These are phyloP conservation scores for Collybia sp. DNA, from an alignment of 768 basidiomycete genomes.

Conservation along the genomic window DNA sequence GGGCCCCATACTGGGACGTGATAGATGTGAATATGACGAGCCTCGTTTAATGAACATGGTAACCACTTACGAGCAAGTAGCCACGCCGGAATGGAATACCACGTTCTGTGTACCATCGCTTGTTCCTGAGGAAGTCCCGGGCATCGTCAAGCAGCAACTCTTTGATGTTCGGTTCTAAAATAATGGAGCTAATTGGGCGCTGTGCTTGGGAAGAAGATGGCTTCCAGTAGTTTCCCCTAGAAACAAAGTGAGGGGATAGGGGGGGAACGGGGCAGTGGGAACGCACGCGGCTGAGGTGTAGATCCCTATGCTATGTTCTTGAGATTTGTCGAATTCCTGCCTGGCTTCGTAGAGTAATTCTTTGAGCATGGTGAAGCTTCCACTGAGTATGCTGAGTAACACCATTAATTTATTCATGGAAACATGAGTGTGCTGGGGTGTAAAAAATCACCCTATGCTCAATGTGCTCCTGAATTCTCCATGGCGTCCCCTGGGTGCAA, in stretches of 20 bases:
- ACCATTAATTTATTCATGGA: no score
- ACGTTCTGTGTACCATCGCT: conserved; percentile 57
- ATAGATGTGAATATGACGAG: no score
- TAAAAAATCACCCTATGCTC: conserved; percentile 7
- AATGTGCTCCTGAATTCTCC: conserved; percentile 9
- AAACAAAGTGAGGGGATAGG: not conserved
- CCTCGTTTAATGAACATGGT: not conserved
- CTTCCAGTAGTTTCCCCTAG: conserved; percentile 36
- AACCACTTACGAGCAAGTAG: conserved; percentile 40
- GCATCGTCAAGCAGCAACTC: conserved; percentile 56
- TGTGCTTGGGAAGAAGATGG: conserved; percentile 46
- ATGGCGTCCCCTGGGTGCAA: conserved; percentile 3
- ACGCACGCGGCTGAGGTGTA: conserved; percentile 35
- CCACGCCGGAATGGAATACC: conserved; percentile 70
- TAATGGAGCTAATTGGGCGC: conserved; percentile 51
- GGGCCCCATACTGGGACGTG: conserved; percentile 49
- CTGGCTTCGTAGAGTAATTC: conserved; percentile 40
- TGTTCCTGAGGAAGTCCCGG: conserved; percentile 51
- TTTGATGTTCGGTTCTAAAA: conserved; percentile 55
- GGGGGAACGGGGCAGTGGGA: not conserved
- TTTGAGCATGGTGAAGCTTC: conserved; percentile 29
- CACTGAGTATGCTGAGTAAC: conserved; percentile 33
- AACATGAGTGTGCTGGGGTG: no score
- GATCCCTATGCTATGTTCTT: conserved; percentile 35
- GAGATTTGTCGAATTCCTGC: conserved; percentile 27